These are phyloP conservation scores for Epichloe sp. DNA, from an alignment of 2,329 filamentous ascomycete species.

Conservation along the genomic window DNA sequence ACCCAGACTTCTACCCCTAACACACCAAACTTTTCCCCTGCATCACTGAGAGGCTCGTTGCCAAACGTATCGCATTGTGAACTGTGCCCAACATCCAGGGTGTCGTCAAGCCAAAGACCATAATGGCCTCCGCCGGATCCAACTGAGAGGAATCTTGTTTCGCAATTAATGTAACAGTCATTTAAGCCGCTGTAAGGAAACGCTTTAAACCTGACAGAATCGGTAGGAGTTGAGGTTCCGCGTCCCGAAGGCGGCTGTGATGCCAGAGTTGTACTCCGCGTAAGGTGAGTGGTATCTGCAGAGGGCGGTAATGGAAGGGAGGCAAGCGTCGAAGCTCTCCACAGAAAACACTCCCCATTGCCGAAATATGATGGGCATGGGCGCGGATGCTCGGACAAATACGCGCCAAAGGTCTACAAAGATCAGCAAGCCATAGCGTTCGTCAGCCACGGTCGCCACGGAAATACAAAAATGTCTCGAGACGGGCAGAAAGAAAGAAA, in stretches of 20 bases:
- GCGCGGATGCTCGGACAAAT: constrained; percentile 79
- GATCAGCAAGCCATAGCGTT: not conserved
- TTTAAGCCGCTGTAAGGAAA: constrained; percentile 94
- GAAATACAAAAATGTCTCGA: not conserved
- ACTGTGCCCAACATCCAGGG: constrained; percentile 72
- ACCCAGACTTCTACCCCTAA: constrained; percentile 90
- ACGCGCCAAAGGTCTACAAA: constrained; percentile 70
- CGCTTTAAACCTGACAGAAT: constrained; percentile 85
- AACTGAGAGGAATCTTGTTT: constrained; percentile 70
- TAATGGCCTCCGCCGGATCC: constrained; percentile 84
- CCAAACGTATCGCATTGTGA: constrained; percentile 81
- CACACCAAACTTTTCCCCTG: constrained; percentile 88
- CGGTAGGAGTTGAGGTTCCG: constrained; percentile 29
- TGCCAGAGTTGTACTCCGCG: constrained; percentile 26
- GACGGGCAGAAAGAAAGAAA: not conserved
- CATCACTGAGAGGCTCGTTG: constrained; percentile 86
- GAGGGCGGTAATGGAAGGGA: constrained; percentile 39
- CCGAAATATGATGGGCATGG: constrained; percentile 80
- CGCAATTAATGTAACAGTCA: constrained; percentile 93
- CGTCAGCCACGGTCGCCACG: not conserved
- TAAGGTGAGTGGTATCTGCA: constrained; percentile 34
- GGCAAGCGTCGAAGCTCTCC: constrained; percentile 44
- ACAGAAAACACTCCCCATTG: constrained; percentile 83
- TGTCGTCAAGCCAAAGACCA: constrained; percentile 84
- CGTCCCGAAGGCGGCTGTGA: constrained; percentile 9